Conservation (phyloP, 176 grass and related monocot species). For the Oryza officinalis region DNA sequence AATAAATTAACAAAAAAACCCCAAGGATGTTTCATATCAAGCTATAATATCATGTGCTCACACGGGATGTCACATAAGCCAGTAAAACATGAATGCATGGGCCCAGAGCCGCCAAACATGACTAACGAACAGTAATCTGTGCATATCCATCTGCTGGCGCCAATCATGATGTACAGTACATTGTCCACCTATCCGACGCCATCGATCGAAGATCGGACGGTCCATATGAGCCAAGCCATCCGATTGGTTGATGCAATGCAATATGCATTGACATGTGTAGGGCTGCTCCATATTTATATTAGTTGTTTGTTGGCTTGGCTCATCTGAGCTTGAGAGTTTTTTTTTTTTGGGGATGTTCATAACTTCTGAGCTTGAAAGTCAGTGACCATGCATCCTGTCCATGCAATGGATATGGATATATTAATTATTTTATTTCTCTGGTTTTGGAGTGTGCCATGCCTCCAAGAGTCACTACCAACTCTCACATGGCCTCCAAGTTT, state of each 20-base stretch:
- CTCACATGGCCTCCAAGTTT: slow-evolving; percentile 25
- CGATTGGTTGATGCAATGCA: background rate
- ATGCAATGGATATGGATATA: background rate
- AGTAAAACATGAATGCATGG: background rate
- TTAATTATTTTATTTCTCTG: background rate
- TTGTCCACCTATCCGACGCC: background rate
- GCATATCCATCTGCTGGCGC: background rate
- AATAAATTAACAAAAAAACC: background rate
- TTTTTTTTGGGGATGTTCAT: no score
- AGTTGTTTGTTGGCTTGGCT: slow-evolving; percentile 8
- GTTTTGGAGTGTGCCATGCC: background rate
- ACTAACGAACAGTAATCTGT: background rate
- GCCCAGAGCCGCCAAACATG: background rate
- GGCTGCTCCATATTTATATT: slow-evolving; percentile 14
- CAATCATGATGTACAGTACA: background rate
- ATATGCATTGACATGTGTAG: background rate
- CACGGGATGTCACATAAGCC: background rate
- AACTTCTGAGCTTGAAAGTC: background rate
- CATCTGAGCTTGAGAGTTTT: background rate
- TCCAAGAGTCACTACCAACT: slow-evolving; percentile 7
- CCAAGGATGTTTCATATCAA: background rate
- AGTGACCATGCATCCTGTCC: background rate
- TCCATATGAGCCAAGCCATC: background rate
- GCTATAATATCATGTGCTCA: background rate
- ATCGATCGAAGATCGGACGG: background rate